phyloP scores from a whole-genome alignment of 2,329 filamentous ascomycete genomes.

The Diaporthe citri region DNA sequence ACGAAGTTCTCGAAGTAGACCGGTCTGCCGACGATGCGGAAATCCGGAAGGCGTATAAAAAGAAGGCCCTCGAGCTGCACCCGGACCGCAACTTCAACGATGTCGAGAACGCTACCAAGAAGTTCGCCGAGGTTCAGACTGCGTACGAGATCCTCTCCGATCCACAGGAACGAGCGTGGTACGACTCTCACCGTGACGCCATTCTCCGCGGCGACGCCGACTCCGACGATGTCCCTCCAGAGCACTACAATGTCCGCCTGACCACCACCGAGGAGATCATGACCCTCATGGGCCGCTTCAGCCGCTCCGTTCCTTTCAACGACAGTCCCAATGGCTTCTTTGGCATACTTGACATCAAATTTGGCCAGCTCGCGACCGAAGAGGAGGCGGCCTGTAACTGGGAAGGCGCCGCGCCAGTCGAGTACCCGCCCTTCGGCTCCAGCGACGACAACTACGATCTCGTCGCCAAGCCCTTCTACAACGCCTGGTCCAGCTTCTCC shows the following conservation, averaged over 20 bases:
- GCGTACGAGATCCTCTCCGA: conserved; percentile 98
- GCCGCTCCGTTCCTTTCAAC: conserved; percentile 80
- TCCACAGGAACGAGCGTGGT: conserved; percentile 96
- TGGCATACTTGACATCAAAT: conserved; percentile 80
- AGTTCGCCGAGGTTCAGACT: conserved; percentile 91
- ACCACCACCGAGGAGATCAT: conserved; percentile 87
- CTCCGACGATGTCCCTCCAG: conserved; percentile 51
- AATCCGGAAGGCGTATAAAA: conserved; percentile 95
- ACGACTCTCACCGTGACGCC: conserved; percentile 91
- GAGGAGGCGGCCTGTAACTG: conserved; percentile 81
- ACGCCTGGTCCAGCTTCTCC: conserved; percentile 82
- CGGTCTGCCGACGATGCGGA: conserved; percentile 84
- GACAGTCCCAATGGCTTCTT: conserved; percentile 89
- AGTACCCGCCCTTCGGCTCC: conserved; percentile 87
- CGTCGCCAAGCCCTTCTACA: conserved; percentile 85
- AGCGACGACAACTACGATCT: conserved; percentile 82
- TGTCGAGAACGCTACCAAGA: conserved; percentile 82
- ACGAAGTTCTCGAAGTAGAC: conserved; percentile 83
- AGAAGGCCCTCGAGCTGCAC: conserved; percentile 91
- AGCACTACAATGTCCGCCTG: conserved; percentile 72
- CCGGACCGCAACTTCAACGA: conserved; percentile 94
- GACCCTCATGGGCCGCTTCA: conserved; percentile 83
- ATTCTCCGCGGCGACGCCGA: conserved; percentile 79
- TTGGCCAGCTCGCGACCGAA: conserved; percentile 83
- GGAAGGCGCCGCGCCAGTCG: conserved; percentile 69